Conservation (phyloP, 2,329 filamentous ascomycete genomes). For the Bimuria novae-zelandiae region DNA sequence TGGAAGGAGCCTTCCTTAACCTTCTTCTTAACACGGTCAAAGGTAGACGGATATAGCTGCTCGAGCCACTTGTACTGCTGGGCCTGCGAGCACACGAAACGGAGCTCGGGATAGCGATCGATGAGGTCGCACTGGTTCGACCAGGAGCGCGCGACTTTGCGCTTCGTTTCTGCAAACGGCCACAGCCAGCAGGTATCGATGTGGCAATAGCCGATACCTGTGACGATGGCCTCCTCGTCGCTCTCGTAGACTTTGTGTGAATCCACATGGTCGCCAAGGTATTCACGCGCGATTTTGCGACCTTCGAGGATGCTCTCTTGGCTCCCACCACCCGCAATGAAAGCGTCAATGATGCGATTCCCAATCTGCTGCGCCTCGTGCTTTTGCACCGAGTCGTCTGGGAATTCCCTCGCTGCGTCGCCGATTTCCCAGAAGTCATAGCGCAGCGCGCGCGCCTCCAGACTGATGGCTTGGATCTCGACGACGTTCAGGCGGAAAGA, state of each 20-base stretch:
- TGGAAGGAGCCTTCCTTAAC: conserved; percentile 90
- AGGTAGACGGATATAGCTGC: conserved; percentile 82
- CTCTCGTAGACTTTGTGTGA: conserved; percentile 82
- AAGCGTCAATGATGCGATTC: conserved; percentile 88
- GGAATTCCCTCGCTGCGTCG: conserved; percentile 91
- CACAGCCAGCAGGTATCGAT: conserved; percentile 99
- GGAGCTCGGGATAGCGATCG: conserved; percentile 91
- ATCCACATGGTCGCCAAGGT: conserved; percentile 81
- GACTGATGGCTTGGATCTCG: conserved; percentile 86
- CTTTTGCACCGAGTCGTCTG: conserved; percentile 83
- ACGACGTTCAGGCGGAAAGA: conserved; percentile 77
- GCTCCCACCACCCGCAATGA: conserved; percentile 75
- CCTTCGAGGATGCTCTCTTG: conserved; percentile 77
- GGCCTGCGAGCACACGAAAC: conserved; percentile 90
- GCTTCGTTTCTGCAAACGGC: conserved; percentile 97
- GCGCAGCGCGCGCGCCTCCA: conserved; percentile 78
- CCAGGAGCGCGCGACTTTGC: conserved; percentile 95
- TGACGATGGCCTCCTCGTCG: conserved; percentile 76
- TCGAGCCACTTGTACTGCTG: conserved; percentile 99
- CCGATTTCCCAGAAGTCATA: conserved; percentile 96
- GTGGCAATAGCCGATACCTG: conserved; percentile 92
- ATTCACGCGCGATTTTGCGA: conserved; percentile 80
- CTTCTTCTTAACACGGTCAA: conserved; percentile 87
- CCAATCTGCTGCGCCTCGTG: conserved; percentile 83
- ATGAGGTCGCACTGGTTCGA: conserved; percentile 95